Base-by-base conservation (phyloP, 495 filamentous ascomycete species). In the Penicillium roqueforti region DNA sequence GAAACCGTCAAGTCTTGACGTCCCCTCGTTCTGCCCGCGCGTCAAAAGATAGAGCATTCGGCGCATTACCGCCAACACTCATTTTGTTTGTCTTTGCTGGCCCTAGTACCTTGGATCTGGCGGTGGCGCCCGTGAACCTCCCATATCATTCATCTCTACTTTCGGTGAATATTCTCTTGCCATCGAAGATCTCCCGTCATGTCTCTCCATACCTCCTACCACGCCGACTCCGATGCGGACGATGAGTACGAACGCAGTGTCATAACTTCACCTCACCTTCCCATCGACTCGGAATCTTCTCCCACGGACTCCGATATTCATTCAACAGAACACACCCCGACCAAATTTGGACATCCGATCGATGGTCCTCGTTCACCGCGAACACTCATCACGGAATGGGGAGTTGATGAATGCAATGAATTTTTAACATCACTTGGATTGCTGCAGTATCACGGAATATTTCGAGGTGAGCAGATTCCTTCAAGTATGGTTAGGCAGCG, bases 191-290 rank as follows among this genome's bases (percentile, higher is more conserved):
- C 16, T 19, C 36, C 29, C 57, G 55, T 29, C 58, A 80, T 80
- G 76, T 73, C 77, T 29, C 78, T 80, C 59, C 76, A 74, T 45
- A 71, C 80, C 23, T 73, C 72, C 14, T 83, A 84, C 55, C 79
- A 95, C 67, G 86, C 87, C 62, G 91, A 96, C 68, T 90, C 87
- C 48, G 91, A 96, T 66, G 91, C 90, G 65, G 91, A 96, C 69
- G 91, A 95, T 69, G 91, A 96, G 78, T 95, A 92, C 68, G 91
- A 95, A 74, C 80, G 89, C 58, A 89, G 86, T 60, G 77, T 90
- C 26, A 82, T 87, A 58, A 84, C 82, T 51, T 91, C 88, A 0
- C 89, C 89, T 23, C 74, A 70, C 31, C 77, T 89, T 44, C 86
- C 78, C 46, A 85, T 83, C 52, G 89, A 93, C 63, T 89, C 84